Evolutionary conservation across 2,329 filamentous ascomycete species (phyloP), one percentile per base, ranked within the genome.

Genomic region (Scorias spongiosa): DNA sequence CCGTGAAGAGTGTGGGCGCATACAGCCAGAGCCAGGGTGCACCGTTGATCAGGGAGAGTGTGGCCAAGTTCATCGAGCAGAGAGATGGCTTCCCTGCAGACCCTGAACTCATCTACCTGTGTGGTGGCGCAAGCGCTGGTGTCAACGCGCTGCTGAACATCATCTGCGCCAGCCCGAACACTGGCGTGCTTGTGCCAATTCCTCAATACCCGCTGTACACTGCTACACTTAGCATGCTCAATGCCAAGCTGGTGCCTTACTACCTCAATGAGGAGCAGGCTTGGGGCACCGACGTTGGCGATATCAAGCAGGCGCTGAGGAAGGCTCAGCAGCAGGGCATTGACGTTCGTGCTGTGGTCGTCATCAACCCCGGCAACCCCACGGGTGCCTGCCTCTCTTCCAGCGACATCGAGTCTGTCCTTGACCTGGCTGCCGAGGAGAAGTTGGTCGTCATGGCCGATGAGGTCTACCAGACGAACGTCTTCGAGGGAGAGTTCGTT

Each of bases 391-490:
- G 81, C 43, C 75, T 98, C 14, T 71, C 80, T 30, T 75, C 82
- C 51, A 73, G 78, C 15, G 86, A 95, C 58, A 80, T 98, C 63
- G 78, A 81, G 57, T 73, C 75, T 42, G 84, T 96, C n/a, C 74
- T 96, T 53, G 78, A 91, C 51, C 82, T 95, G 50, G 89, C 91
- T 34, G 80, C 79, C 26, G 73, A 88, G 63, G 78, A 95, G 71
- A 78, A 81, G 54, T 74, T 98, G 20, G 87, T 96, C 44, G 72
- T 96, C 51, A 76, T 98, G 57, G 91, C 91, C 42, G 91, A 98
- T 59, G 91, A 98, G 66, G 91, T 98, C 32, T 98, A 98, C 76
- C 91, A 98, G 69, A 96, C 91, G 60, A 98, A 98, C 65, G 84
- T 98, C 55, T 98, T 98, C 67, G 70, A 83, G 49, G 91, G 91